A percentile compares a stretch with the other conserved stretches of the same genome.
These are phyloP conservation scores for Fraxinus platypoda DNA, from an alignment of 305 asterid species.

Conservation along the genomic window DNA sequence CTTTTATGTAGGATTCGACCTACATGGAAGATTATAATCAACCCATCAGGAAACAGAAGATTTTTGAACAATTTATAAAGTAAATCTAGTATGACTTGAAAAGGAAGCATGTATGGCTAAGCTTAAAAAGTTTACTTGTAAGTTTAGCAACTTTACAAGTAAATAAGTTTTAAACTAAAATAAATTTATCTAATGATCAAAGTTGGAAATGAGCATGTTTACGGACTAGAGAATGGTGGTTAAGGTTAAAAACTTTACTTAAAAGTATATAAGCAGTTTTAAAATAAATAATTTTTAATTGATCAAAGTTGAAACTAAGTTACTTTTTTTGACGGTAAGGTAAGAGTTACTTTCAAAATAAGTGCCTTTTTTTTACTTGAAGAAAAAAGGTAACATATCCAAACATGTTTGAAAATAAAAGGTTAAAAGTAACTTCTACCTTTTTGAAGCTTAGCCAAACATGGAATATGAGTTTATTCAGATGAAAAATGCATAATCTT, in stretches of 20 bases:
- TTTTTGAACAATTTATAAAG: neutral
- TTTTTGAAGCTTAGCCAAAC: neutral
- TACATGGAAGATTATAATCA: slow-evolving; percentile 27
- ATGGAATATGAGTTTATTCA: neutral
- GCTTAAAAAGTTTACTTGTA: neutral
- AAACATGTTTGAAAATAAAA: neutral
- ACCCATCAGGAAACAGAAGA: neutral
- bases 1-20: slow-evolving; percentile 96
- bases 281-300: neutral
- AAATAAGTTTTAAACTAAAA: neutral
- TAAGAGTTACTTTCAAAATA: neutral
- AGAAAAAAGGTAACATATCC: neutral
- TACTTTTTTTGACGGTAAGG: neutral
- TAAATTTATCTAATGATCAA: neutral
- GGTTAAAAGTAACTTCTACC: neutral
- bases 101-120: neutral
- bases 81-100: neutral
- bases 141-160: neutral
- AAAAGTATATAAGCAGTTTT: neutral
- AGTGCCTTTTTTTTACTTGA: neutral
- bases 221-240: neutral
- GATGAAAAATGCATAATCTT: slow-evolving; percentile 3
- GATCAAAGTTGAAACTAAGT: neutral
- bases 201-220: neutral
- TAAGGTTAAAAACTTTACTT: neutral